Evolutionary conservation across 805 yeast genomes (phyloP).

Genomic region (Candida stauntonica): DNA sequence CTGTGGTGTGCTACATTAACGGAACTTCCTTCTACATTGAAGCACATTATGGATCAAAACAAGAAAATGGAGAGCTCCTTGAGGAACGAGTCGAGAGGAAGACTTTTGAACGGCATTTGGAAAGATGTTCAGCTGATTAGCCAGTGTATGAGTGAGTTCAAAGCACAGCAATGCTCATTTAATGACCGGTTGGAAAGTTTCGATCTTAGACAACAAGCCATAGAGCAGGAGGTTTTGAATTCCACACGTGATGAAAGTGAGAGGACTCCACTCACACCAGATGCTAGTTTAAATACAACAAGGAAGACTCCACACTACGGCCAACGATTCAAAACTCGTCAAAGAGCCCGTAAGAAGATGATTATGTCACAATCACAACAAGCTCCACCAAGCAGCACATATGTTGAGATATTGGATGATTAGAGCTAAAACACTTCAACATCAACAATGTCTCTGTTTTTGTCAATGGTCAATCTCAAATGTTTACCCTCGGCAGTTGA

Average conservation of each 20-base stretch:
- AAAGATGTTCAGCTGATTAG: background rate
- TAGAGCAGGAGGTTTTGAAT: background rate
- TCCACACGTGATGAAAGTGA: background rate
- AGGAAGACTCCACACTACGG: background rate
- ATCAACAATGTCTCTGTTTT: slow-evolving; percentile 13
- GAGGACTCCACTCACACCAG: slow-evolving; percentile 2
- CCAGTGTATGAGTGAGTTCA: background rate
- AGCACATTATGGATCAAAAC: background rate
- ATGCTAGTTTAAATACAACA: background rate
- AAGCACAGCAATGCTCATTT: background rate
- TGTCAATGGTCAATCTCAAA: slow-evolving; percentile 17
- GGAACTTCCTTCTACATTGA: background rate
- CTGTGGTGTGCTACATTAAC: no score
- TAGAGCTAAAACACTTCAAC: slow-evolving; percentile 8
- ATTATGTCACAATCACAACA: background rate
- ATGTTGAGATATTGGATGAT: slow-evolving; percentile 19
- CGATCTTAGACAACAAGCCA: background rate
- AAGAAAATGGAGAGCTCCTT: background rate
- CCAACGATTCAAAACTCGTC: slow-evolving; percentile 3
- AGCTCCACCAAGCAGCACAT: background rate
- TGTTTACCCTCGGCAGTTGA: slow-evolving; percentile 16
- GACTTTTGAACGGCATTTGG: background rate
- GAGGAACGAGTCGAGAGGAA: background rate
- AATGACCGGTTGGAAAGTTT: slow-evolving; percentile 1
- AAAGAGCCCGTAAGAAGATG: background rate